phyloP scores from a whole-genome alignment of 2,329 filamentous ascomycete genomes.

The Colletotrichum costaricense region DNA sequence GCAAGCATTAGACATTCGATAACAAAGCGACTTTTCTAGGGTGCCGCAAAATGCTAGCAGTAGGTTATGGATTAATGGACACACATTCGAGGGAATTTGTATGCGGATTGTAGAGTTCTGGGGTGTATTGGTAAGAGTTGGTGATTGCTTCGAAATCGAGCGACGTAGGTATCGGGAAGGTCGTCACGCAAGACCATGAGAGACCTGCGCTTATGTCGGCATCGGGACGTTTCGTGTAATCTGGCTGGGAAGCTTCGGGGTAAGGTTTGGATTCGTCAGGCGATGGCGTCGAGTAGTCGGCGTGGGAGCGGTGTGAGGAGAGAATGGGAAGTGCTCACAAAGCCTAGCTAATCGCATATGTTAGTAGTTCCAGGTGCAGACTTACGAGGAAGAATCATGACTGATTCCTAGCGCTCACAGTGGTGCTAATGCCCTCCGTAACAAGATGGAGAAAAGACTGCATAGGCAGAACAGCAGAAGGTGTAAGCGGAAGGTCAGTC shows the following conservation, averaged over 20 bases:
- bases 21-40: not conserved
- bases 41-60: not conserved
- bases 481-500: not conserved
- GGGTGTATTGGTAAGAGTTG: not conserved
- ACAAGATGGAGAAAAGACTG: too few relatives aligned
- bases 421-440: too few relatives aligned
- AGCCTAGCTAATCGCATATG: not conserved
- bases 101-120: not conserved
- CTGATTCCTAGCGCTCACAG: too few relatives aligned
- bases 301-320: not conserved
- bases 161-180: not conserved
- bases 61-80: not conserved
- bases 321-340: not conserved
- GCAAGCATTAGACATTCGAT: too few relatives aligned
- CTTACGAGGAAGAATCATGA: not conserved
- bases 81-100: not conserved
- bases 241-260: not conserved
- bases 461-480: not conserved
- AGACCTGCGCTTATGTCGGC: not conserved
- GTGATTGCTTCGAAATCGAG: not conserved
- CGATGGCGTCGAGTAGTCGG: not conserved
- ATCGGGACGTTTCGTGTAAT: not conserved
- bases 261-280: not conserved
- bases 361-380: not conserved
- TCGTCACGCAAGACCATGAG: not conserved